These are phyloP conservation scores for Thraustochytrium sp. DNA, from an alignment of 352 stramenopile genomes.

Conservation along the genomic window DNA sequence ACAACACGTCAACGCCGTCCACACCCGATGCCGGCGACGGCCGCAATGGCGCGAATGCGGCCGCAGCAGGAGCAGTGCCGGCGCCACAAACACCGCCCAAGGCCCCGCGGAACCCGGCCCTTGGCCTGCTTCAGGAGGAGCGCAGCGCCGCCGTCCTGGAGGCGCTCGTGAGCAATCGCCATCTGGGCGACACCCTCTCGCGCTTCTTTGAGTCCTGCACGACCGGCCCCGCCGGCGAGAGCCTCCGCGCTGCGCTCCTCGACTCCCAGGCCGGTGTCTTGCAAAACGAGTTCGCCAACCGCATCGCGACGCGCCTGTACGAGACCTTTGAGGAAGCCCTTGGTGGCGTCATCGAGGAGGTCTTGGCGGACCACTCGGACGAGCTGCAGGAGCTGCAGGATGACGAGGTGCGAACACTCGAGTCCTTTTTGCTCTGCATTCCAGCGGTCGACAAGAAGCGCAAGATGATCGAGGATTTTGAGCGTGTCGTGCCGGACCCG, in stretches of 20 bases:
- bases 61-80: no score
- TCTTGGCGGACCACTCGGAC: not conserved
- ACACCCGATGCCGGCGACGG: no score
- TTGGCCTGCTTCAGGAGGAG: no score
- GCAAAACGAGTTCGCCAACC: not conserved
- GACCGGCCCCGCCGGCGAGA: not conserved
- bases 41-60: no score
- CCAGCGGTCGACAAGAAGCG: conserved; percentile 6
- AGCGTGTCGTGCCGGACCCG: not conserved
- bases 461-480: not conserved
- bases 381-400: not conserved
- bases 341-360: not conserved
- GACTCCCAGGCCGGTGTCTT: not conserved
- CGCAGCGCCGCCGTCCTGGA: not conserved
- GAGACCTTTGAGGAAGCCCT: not conserved
- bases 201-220: not conserved
- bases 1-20: no score
- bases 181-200: not conserved
- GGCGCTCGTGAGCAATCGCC: not conserved
- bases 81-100: no score
- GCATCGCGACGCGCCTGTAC: not conserved
- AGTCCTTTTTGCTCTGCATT: not conserved
- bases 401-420: not conserved
- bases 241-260: not conserved
- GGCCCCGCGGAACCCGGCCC: no score